Base-by-base conservation (phyloP, 164 flowering plant genomes). In the Umbilicus rupestris region DNA sequence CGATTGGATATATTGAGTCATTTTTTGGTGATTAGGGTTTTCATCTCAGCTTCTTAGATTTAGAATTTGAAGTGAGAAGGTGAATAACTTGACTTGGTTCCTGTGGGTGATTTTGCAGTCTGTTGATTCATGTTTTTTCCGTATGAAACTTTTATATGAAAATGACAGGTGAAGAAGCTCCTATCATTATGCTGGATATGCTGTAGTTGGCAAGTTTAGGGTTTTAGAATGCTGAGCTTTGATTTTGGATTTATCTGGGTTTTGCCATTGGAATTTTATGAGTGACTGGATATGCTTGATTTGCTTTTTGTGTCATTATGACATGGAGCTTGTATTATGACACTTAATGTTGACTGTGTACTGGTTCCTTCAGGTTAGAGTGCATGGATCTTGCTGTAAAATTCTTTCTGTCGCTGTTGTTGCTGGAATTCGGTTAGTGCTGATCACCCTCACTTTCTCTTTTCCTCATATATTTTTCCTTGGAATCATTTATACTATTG, bases 391-490 rank as follows among this genome's bases (percentile, higher is more conserved):
- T 70, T 70, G 42, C 75, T 70, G 65, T n/a, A 7, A 78, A 74
- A 44, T 45, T 72, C 15, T 42, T 63, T 19, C 10, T 77, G 42
- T 33, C 75, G 64, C 71, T 77, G 55, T 67, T 79, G 68, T 80
- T 83, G 65, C 76, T 82, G 37, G 75, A 67, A 35, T 41, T 75
- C 65, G 80, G 86, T 85, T 71, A 60, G 80, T 68, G 22, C 67
- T 45, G 2, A 10, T 52, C 35, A 17, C 22, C 33, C 9, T 15
- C 35, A 63, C 69, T 19, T 28, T 14, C 24, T 55, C 33, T 35
- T 6, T 64, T 66, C 11, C 8, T 31, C 2, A 5, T 29, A 12
- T 19, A 39, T 12, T 35, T 3, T 4, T n/a, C 3, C 19, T 26
- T 5, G 2, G 42, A 2, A 55, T 39, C 42, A 44, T 16, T 46